Evolutionary conservation across 257 asterid species (phyloP), one percentile per base, ranked within the genome.

Genomic region (Solanum commersonii): DNA sequence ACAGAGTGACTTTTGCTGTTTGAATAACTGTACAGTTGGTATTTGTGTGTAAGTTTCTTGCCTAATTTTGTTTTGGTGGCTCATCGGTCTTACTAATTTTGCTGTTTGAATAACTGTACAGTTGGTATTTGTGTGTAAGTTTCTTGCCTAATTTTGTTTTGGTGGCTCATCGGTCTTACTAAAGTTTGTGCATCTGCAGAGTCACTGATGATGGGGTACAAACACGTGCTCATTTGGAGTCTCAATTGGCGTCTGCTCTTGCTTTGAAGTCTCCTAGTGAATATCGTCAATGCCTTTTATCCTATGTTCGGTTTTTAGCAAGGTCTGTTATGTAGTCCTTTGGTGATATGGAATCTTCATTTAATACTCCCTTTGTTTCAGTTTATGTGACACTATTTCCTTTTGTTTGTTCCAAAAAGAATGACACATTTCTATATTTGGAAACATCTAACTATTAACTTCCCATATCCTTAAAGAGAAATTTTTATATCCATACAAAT

Each of bases 221-320:
- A 91, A 96, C 98, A 88, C 98, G 99, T 84, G 98, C 98, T 84
- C 97, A 97, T 93, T 93, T 97, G 96, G 99, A 97, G 93, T 90
- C 98, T 84, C 99, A 96, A 90, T 88, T 97, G 89, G 98, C 98
- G 60, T 96, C 99, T 42, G 96, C 99, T n/a, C 84, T 97, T 90
- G 96, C 99, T 85, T 88, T 97, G 94, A 91, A 93, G 84, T 97
- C 99, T 84, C 91, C 98, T 23, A 95, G 89, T n/a, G 99, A 97
- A 92, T 97, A 97, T 88, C 96, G 94, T 59, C 99, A 96, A 88
- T 94, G 98, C 90, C 99, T 97, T 90, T 82, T 97, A 72, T 96
- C 99, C 33, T 96, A 96, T 60, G 76, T 94, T 79, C 98, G 99
- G 46, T 96, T 95, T 87, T 90, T 97, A 88, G 93, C 99, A 92